Evolutionary conservation across 495 filamentous ascomycete species (phyloP), one percentile per base, ranked within the genome.

Genomic region (Aspergillus leporis): DNA sequence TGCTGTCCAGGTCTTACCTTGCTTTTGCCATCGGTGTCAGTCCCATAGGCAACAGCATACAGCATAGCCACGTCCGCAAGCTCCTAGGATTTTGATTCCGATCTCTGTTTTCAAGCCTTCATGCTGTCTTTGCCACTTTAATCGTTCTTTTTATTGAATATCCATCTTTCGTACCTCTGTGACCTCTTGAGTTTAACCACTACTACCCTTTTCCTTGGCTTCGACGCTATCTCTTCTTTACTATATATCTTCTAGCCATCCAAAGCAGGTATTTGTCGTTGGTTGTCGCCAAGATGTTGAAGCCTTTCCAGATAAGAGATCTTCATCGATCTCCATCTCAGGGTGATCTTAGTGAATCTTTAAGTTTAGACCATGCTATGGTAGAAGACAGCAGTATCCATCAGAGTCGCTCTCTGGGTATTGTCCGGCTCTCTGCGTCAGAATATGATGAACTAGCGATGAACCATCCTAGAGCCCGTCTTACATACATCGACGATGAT

Each of bases 401-500:
- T 49, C 48, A 36, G 12, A 49, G 25, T 34, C 40, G 36, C 16
- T 41, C 18, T 54, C 52, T 53, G 18, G 70, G 68, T 5, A 62
- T 74, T 22, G 72, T 82, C 28, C 72, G 70, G 43, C 63, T 82
- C 46, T 75, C 74, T 41, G 61, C 71, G 13, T 61, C 70, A 5
- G 74, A 81, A 25, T 85, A 85, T 53, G 77, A 85, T 61, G 65
- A 78, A 25, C 70, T 83, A 51, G 73, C 80, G 14, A 63, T 61
- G 16, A 72, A 61, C 50, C 67, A 83, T 62, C 81, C 83, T n/a
- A 72, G 74, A 32, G 79, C 81, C 13, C 73, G 70, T 25, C 58
- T 85, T 53, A 82, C 71, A 13, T 85, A 85, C 66, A 30, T 77
- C 16, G 83, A 85, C 61, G 79, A 83, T 36, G 82, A 84, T 59